Conservation (phyloP, 2,329 filamentous ascomycete genomes). For the Bisporella sp. region DNA sequence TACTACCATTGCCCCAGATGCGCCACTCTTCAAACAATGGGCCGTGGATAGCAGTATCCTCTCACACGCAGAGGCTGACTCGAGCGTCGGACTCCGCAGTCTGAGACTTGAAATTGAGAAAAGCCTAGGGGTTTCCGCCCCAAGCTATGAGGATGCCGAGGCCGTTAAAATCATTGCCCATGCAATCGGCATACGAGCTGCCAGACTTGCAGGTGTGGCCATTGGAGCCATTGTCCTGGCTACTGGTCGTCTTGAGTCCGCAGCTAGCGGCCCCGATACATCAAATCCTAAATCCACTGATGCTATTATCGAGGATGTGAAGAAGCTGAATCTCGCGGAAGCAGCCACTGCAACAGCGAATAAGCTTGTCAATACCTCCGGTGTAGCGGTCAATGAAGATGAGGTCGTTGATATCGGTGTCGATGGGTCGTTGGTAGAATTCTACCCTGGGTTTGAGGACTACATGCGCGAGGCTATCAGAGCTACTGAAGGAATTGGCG, state of each 20-base stretch:
- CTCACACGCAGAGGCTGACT: conserved; percentile 78
- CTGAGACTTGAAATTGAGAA: conserved; percentile 74
- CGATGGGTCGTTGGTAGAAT: conserved; percentile 89
- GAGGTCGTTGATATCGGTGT: conserved; percentile 84
- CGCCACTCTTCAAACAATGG: conserved; percentile 72
- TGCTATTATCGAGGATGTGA: conserved; percentile 21
- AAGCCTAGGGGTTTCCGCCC: conserved; percentile 66
- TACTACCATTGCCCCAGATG: conserved; percentile 58
- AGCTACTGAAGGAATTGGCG: conserved; percentile 70
- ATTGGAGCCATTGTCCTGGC: conserved; percentile 79
- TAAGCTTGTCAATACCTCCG: conserved; percentile 20
- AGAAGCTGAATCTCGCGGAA: conserved; percentile 17
- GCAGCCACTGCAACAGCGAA: conserved; percentile 19
- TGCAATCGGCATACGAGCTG: conserved; percentile 82
- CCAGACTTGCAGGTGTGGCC: conserved; percentile 79
- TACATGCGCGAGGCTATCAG: conserved; percentile 79
- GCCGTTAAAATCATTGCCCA: conserved; percentile 78
- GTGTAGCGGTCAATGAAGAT: conserved; percentile 34
- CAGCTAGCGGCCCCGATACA: conserved; percentile 1
- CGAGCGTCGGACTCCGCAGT: conserved; percentile 60
- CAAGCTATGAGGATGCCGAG: conserved; percentile 76
- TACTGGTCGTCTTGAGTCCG: conserved; percentile 60
- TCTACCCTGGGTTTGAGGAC: conserved; percentile 87
- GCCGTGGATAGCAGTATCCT: conserved; percentile 87
- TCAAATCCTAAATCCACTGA: conserved; percentile 16